Evolutionary conservation across 352 stramenopile species (phyloP).

Genomic region (Phytophthora pluvialis): DNA sequence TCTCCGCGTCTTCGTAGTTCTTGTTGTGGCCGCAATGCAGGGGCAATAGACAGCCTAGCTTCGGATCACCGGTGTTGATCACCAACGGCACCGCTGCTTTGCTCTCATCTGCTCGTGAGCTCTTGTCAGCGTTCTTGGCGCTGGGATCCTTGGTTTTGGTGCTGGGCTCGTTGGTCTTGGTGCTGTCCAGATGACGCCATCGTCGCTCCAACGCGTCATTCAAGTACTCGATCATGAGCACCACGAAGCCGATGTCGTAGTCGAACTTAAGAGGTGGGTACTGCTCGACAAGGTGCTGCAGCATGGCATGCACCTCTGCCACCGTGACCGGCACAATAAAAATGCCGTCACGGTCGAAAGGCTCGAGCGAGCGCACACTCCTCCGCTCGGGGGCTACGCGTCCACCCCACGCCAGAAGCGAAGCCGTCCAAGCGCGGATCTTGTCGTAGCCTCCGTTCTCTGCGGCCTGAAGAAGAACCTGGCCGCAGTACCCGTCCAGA

Average conservation of each 20-base stretch:
- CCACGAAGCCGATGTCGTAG: conserved; percentile 71
- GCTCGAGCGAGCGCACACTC: conserved; percentile 45
- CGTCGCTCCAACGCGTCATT: conserved; percentile 62
- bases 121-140: conserved; percentile 11
- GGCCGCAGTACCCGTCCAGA: conserved; percentile 82
- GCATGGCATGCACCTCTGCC: conserved; percentile 52
- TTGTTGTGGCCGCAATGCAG: conserved; percentile 89
- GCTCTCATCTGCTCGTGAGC: neutral
- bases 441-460: conserved; percentile 78
- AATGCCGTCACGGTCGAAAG: conserved; percentile 77
- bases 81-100: conserved; percentile 34
- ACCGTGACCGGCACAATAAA: conserved; percentile 70
- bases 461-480: conserved; percentile 80
- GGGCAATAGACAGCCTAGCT: conserved; percentile 64
- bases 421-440: conserved; percentile 83
- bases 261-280: conserved; percentile 74
- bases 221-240: conserved; percentile 85
- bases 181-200: conserved; percentile 57
- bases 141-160: conserved; percentile 2
- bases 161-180: conserved; percentile 2
- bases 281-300: conserved; percentile 66
- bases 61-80: conserved; percentile 40
- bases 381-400: conserved; percentile 45
- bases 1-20: conserved; percentile 81
- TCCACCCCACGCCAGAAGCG: conserved; percentile 78